A percentile compares a stretch with the other conserved stretches of the same genome.
Evolutionary conservation across 129 eudicot genomes (phyloP).

Genomic region (Oenanthe sinensis): DNA sequence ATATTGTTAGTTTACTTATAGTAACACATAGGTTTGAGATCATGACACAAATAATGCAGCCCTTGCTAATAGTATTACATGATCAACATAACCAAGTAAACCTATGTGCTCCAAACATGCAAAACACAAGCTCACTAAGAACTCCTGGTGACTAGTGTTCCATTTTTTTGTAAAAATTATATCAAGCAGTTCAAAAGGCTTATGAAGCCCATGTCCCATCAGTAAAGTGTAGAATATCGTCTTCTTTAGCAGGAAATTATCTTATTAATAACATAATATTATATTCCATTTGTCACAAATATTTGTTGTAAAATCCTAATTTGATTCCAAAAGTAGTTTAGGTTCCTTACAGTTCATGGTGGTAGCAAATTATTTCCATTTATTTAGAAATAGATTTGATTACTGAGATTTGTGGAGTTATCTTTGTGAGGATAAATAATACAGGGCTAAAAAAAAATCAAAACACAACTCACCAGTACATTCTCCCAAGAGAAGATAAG

Average conservation of each 20-base stretch:
- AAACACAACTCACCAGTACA: conserved; percentile 58
- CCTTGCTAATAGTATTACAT: not conserved
- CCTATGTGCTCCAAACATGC: not conserved
- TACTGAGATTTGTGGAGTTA: not conserved
- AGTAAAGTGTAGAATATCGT: not conserved
- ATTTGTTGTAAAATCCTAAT: too few species aligned
- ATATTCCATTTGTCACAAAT: not conserved
- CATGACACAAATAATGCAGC: too few species aligned
- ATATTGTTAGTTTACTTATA: too few species aligned
- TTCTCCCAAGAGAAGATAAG: conserved; percentile 96
- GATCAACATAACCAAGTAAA: not conserved
- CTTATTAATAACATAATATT: too few species aligned
- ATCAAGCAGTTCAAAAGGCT: not conserved
- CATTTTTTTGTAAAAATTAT: too few species aligned
- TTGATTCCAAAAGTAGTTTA: not conserved
- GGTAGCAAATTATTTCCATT: not conserved
- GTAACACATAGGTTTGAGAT: not conserved
- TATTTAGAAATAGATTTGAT: too few species aligned
- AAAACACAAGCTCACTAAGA: too few species aligned
- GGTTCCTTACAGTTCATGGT: not conserved
- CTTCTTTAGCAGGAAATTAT: too few species aligned
- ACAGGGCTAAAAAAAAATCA: not conserved
- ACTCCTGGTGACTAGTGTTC: too few species aligned
- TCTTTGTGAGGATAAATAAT: too few species aligned
- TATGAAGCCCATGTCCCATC: not conserved